A percentile compares a stretch with the other conserved stretches of the same genome.
phyloP scores from a whole-genome alignment of 2,329 filamentous ascomycete species.

The Xenosphaeropsis pyriputrescens region DNA sequence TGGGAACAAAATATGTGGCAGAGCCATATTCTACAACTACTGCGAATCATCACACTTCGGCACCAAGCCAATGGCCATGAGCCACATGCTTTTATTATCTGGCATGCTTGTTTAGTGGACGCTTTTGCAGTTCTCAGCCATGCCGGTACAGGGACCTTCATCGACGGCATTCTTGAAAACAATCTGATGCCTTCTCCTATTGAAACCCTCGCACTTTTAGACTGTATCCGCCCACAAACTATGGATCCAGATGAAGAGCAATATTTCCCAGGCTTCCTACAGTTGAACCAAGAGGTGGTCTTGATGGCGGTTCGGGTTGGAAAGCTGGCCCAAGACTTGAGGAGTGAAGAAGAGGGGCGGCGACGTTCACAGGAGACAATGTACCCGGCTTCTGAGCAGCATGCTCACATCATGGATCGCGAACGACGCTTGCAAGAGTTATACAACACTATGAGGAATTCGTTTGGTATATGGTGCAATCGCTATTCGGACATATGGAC shows the following conservation, averaged over 20 bases:
- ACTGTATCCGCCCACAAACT: conserved; percentile 12
- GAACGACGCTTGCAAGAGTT: conserved; percentile 20
- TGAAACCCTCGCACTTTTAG: conserved; percentile 5
- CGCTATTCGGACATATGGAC: no score
- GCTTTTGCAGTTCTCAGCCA: conserved; percentile 37
- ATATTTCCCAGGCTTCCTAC: conserved; percentile 9
- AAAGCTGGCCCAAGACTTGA: conserved; percentile 7
- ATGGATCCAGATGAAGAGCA: conserved; percentile 21
- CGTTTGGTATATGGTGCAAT: no score
- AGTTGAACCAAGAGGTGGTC: conserved; percentile 11
- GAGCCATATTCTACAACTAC: conserved; percentile 34
- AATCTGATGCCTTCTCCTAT: conserved; percentile 27
- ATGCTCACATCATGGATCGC: conserved; percentile 2
- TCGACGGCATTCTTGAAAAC: conserved; percentile 28
- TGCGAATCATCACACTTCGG: conserved; percentile 31
- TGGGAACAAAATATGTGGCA: conserved; percentile 34
- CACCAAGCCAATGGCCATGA: conserved; percentile 27
- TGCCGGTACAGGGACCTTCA: conserved; percentile 32
- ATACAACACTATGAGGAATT: conserved; percentile 18
- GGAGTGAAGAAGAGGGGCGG: conserved; percentile 4
- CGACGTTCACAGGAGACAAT: background rate
- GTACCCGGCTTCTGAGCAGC: background rate
- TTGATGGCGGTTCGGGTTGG: conserved; percentile 9
- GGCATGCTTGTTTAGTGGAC: conserved; percentile 38
- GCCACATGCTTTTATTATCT: conserved; percentile 33